Evolutionary conservation across 2,329 filamentous ascomycete genomes (phyloP).

Genomic region (Apiospora sp.): DNA sequence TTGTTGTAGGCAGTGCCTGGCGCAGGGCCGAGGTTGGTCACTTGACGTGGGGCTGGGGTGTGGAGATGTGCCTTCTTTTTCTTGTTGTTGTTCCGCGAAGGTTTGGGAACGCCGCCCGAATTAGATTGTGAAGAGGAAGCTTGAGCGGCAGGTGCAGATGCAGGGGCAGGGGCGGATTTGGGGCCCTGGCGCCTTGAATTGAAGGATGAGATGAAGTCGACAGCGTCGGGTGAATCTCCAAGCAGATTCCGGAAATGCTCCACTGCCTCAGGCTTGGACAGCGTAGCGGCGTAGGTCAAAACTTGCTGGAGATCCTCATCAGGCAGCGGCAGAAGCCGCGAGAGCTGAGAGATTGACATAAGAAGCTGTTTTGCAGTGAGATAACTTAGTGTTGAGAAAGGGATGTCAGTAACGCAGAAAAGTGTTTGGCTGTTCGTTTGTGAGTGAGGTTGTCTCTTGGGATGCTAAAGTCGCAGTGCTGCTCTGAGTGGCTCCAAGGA

Average conservation of each 20-base stretch:
- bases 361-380: background rate
- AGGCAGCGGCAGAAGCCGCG: conserved; percentile 82
- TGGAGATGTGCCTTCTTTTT: conserved; percentile 70
- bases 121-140: conserved; percentile 30
- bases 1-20: conserved; percentile 78
- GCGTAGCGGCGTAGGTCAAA: conserved; percentile 78
- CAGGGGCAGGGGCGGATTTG: conserved; percentile 33
- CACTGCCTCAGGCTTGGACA: conserved; percentile 79
- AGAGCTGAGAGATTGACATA: conserved; percentile 73
- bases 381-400: background rate
- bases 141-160: conserved; percentile 28
- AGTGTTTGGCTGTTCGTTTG: background rate
- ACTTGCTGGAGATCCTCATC: conserved; percentile 85
- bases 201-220: conserved; percentile 83
- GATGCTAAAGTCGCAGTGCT: background rate
- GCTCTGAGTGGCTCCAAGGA: background rate
- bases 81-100: conserved; percentile 52
- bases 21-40: conserved; percentile 70
- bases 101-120: conserved; percentile 53
- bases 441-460: background rate
- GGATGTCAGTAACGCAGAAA: background rate
- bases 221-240: conserved; percentile 79
- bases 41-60: conserved; percentile 67
- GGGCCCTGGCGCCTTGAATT: conserved; percentile 70
- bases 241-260: conserved; percentile 89